Evolutionary conservation across 2,329 filamentous ascomycete species (phyloP).

Genomic region (Neodidymelliopsis sp.): DNA sequence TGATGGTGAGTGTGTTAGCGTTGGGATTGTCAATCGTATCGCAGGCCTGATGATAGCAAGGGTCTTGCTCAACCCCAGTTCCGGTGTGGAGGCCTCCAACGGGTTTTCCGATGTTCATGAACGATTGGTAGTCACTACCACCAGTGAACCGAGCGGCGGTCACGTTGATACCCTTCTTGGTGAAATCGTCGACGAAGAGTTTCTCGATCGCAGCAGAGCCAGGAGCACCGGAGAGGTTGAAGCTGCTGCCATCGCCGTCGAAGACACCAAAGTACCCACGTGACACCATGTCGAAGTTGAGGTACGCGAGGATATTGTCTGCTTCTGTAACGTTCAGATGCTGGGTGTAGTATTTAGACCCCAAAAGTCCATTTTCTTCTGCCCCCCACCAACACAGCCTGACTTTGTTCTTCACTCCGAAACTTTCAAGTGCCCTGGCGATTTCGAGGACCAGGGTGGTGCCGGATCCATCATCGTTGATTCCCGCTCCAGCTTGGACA

Average conservation of each 20-base stretch:
- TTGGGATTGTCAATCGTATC: conserved; percentile 51
- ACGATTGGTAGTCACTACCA: conserved; percentile 51
- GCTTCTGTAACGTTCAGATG: conserved; percentile 41
- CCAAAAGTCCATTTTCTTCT: conserved; percentile 52
- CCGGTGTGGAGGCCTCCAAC: conserved; percentile 52
- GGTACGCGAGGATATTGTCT: conserved; percentile 50
- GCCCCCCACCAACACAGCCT: conserved; percentile 53
- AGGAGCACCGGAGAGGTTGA: conserved; percentile 42
- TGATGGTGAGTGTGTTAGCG: conserved; percentile 45
- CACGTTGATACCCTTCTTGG: conserved; percentile 45
- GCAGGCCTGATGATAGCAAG: conserved; percentile 51
- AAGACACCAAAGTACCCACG: conserved; percentile 51
- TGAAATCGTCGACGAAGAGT: conserved; percentile 48
- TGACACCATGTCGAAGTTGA: conserved; percentile 55
- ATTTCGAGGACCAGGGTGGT: conserved; percentile 49
- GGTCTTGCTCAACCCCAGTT: conserved; percentile 50
- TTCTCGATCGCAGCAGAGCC: conserved; percentile 48
- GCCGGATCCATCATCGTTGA: conserved; percentile 54
- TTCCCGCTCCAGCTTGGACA: conserved; percentile 53
- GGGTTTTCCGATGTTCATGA: conserved; percentile 51
- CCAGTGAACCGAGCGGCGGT: conserved; percentile 50
- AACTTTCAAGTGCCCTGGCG: conserved; percentile 48
- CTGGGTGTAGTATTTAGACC: conserved; percentile 49
- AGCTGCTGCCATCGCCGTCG: conserved; percentile 48
- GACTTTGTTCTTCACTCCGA: conserved; percentile 51